Evolutionary conservation across 2,329 filamentous ascomycete genomes (phyloP), one percentile per base, ranked within the genome.

Genomic region (Clonostachys rhizophaga): DNA sequence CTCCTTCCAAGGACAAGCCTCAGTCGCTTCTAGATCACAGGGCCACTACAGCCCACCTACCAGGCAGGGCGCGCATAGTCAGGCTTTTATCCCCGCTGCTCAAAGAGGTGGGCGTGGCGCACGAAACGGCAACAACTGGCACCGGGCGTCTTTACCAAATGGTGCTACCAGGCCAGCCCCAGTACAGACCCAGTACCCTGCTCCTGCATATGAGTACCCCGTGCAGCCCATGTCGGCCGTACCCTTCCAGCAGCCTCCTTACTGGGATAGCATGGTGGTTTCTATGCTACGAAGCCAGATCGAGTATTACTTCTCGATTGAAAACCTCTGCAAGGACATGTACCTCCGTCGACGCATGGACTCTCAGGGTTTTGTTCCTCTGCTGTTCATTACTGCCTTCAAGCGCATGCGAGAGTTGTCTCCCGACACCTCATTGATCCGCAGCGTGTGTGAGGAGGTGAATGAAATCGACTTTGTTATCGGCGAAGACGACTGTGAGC

Each of bases 231-330:
- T 71, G 58, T 55, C 61, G 20, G 60, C 61, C 34, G 55, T 67
- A 46, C 56, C 63, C 16, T 65, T 59, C 51, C 62, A 63, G 42
- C 59, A 58, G 42, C 33, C 37, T 3, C 79, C 59, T 6, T 78
- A 79, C 81, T 59, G 76, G 72, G 83, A 85, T 59, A 9, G 16
- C 45, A 55, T 66, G 52, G 45, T 65, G 14, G 42, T 74, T 36
- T 55, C 65, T 5, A 62, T 74, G 42, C 62, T 81, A 43, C 74
- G 68, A 47, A 63, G 62, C 53, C 71, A 78, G 60, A 79, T 91
- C 36, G 90, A 96, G 59, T 99, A 96, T 72, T 99, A 99, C 68
- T 96, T 99, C 69, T 97, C 92, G 1, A 80, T 96, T 30, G 89
- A 96, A 60, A 99, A 99, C 63, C 77, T 97, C 44, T 88, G 89